Evolutionary conservation across 768 basidiomycete genomes (phyloP).

Genomic region (Phylloporus sp.): DNA sequence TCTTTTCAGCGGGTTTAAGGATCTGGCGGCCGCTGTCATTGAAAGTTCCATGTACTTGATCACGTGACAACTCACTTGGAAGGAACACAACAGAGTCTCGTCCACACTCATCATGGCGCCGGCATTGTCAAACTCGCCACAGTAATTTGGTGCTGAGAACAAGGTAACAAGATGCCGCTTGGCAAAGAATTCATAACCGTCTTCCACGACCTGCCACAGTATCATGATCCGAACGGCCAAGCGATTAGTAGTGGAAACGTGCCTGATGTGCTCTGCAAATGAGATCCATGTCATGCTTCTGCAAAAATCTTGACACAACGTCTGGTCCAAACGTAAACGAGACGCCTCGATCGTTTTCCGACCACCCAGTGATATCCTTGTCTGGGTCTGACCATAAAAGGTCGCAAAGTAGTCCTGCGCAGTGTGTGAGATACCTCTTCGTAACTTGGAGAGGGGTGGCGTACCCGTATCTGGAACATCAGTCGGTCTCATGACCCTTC

Average conservation of each 20-base stretch:
- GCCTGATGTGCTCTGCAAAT: constrained; percentile 99
- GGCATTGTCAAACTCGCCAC: constrained; percentile 97
- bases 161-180: constrained; percentile 95
- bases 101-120: constrained; percentile 99
- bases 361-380: constrained; percentile 99
- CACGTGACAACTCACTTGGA: constrained; percentile 67
- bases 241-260: constrained; percentile 27
- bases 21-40: constrained; percentile 51
- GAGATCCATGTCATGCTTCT: constrained; percentile 99
- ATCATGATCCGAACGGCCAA: constrained; percentile 2
- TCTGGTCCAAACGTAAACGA: constrained; percentile 99
- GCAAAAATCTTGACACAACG: constrained; percentile 95
- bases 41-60: neutral
- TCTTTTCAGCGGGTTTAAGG: constrained; percentile 98
- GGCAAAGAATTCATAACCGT: constrained; percentile 98
- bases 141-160: constrained; percentile 95
- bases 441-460: constrained; percentile 11
- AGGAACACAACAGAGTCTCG: constrained; percentile 94
- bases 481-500: constrained; percentile 97
- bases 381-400: constrained; percentile 99
- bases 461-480: constrained; percentile 97
- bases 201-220: constrained; percentile 80
- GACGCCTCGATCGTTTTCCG: constrained; percentile 98
- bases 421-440: constrained; percentile 3
- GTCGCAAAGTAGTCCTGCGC: constrained; percentile 85